Conservation (phyloP, 2,329 filamentous ascomycete species). For the Aspergillus unguis region DNA sequence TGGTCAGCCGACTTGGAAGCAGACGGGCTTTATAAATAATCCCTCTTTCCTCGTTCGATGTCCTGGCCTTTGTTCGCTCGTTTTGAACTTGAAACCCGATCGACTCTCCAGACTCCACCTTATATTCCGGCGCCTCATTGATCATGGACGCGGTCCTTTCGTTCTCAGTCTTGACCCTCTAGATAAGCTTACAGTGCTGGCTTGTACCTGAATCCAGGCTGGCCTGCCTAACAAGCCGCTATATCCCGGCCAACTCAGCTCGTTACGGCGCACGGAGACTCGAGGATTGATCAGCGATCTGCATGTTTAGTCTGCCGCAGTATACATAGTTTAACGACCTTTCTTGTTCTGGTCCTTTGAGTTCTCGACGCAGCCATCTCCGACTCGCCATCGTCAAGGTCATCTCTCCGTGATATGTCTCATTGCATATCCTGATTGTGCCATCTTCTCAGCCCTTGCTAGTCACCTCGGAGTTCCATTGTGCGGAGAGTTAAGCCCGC, state of each 20-base stretch:
- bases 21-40: conserved; percentile 11
- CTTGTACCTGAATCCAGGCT: conserved; percentile 16
- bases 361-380: not conserved
- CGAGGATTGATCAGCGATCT: not conserved
- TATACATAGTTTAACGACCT: not conserved
- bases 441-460: conserved; percentile 1
- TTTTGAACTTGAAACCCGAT: conserved; percentile 2
- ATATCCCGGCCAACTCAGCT: not conserved
- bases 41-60: not conserved
- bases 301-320: not conserved
- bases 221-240: conserved; percentile 6
- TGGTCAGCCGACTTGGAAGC: conserved; percentile 17
- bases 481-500: conserved; percentile 5
- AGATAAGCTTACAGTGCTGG: conserved; percentile 16
- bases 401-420: not conserved
- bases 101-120: conserved; percentile 3
- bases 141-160: conserved; percentile 12
- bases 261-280: not conserved
- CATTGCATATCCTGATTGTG: conserved; percentile 3
- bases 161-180: conserved; percentile 1
- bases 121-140: conserved; percentile 2
- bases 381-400: not conserved
- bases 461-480: not conserved
- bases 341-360: not conserved
- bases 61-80: conserved; percentile 1